phyloP scores from a whole-genome alignment of 306 rosid species.

The Quercus robur region DNA sequence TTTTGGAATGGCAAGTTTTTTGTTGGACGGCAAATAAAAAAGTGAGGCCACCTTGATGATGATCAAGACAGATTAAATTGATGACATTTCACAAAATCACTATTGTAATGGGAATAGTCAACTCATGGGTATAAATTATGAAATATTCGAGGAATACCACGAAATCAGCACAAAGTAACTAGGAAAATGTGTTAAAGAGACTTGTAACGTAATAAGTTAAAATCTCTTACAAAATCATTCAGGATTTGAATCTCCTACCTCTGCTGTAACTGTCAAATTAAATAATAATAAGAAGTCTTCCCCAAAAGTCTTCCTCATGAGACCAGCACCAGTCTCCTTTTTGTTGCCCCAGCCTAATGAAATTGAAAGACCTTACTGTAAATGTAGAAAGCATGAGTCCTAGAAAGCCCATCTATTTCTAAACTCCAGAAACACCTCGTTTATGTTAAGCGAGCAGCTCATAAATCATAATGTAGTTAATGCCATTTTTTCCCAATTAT shows the following conservation, averaged over 20 bases:
- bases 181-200: too few relatives aligned
- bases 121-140: neutral
- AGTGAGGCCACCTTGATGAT: neutral
- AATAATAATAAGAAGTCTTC: too few relatives aligned
- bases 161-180: neutral
- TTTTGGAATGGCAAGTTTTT: neutral
- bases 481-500: neutral
- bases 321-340: too few relatives aligned
- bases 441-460: neutral
- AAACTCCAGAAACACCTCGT: neutral
- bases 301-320: too few relatives aligned
- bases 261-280: too few relatives aligned
- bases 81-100: too few relatives aligned
- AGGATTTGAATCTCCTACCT: too few relatives aligned
- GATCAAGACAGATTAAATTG: neutral
- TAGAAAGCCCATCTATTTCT: neutral
- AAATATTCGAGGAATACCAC: neutral
- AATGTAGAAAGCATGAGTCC: neutral
- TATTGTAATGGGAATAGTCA: neutral
- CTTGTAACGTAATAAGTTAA: too few relatives aligned
- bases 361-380: neutral
- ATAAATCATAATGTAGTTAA: neutral
- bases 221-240: too few relatives aligned
- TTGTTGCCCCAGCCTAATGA: neutral
- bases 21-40: too few relatives aligned